Evolutionary conservation across 2,329 filamentous ascomycete genomes (phyloP).

Genomic region (Colletotrichum acutatum): DNA sequence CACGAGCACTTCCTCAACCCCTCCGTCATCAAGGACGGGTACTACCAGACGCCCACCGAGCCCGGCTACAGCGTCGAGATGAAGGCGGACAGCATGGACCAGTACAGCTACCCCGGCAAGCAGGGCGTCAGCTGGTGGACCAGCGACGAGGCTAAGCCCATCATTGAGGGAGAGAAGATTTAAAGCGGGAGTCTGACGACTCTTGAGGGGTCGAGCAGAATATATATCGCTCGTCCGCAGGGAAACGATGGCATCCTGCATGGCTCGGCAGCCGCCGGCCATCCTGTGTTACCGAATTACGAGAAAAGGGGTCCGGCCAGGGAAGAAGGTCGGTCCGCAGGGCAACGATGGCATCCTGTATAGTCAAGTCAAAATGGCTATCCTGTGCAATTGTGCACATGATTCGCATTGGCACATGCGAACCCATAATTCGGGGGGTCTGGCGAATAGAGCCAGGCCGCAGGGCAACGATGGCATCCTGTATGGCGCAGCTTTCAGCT

Average conservation of each 20-base stretch:
- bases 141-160: conserved; percentile 80
- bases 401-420: background rate
- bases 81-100: conserved; percentile 88
- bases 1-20: conserved; percentile 94
- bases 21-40: conserved; percentile 82
- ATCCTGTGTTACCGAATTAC: conserved; percentile 31
- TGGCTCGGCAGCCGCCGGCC: conserved; percentile 32
- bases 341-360: conserved; percentile 44
- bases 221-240: conserved; percentile 40
- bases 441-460: conserved; percentile 32
- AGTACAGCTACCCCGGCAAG: conserved; percentile 80
- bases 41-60: conserved; percentile 86
- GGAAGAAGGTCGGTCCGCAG: conserved; percentile 38
- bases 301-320: conserved; percentile 37
- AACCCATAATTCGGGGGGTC: conserved; percentile 14
- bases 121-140: conserved; percentile 88
- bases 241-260: conserved; percentile 48
- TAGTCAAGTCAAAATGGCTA: conserved; percentile 10
- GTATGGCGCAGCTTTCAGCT: conserved; percentile 14
- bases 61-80: conserved; percentile 94
- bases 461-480: conserved; percentile 38
- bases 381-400: conserved; percentile 7
- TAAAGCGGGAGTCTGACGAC: conserved; percentile 41
- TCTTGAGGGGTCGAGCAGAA: conserved; percentile 29
- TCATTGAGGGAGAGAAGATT: conserved; percentile 72